A percentile compares a stretch with the other conserved stretches of the same genome.
phyloP scores from a whole-genome alignment of 2,329 filamentous ascomycete genomes.

The Diaporthe helianthi region DNA sequence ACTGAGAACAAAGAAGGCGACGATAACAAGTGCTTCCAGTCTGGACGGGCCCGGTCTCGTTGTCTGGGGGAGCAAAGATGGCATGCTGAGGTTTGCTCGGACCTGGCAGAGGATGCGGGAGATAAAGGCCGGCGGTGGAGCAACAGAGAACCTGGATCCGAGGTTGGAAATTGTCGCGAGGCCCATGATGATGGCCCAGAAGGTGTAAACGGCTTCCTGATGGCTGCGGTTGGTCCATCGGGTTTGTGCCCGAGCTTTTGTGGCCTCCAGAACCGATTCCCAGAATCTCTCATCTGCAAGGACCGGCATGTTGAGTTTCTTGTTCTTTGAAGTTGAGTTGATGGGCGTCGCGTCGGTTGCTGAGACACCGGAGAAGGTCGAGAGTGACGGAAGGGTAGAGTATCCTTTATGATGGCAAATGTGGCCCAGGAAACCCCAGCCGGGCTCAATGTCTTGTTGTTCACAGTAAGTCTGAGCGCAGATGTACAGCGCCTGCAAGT shows the following conservation, averaged over 20 bases:
- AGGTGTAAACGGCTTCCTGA: background rate
- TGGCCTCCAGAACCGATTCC: background rate
- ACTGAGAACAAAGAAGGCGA: slow-evolving; percentile 49
- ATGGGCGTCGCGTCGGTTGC: background rate
- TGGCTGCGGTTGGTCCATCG: slow-evolving; percentile 17
- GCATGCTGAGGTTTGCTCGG: background rate
- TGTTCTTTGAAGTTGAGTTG: slow-evolving; percentile 9
- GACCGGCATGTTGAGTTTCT: slow-evolving; percentile 13
- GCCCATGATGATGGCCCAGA: slow-evolving; percentile 23
- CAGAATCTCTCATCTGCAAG: background rate
- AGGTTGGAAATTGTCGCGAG: background rate
- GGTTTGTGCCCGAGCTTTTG: background rate
- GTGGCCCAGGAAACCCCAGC: background rate
- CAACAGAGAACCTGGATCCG: background rate
- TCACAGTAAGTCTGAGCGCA: slow-evolving; percentile 1
- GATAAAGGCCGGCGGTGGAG: background rate
- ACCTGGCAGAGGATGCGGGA: background rate
- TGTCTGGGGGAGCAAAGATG: background rate
- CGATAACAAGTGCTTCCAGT: slow-evolving; percentile 47
- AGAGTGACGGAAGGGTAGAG: background rate
- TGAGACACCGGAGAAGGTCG: background rate
- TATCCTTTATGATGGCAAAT: background rate
- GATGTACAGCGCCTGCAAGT: background rate
- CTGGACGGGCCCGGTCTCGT: background rate
- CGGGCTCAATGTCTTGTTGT: background rate